Base-by-base conservation (phyloP, 2,329 filamentous ascomycete genomes). In the Metarhizium album region DNA sequence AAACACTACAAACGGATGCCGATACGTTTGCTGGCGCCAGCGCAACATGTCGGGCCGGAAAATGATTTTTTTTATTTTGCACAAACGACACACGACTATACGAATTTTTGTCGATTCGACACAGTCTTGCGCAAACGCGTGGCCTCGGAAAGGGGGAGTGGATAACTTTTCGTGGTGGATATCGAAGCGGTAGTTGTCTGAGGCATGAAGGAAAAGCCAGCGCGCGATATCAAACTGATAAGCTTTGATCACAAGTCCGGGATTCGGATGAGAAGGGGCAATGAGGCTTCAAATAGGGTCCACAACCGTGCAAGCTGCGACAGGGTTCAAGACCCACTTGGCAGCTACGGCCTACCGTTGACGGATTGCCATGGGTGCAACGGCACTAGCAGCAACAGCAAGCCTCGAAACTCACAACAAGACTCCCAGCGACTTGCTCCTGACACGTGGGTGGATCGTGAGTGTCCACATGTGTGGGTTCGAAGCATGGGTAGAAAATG, bases 371-470 rank as follows among this genome's bases (percentile, higher is more conserved):
- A 35, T 42, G 27, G 48, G 20, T 42, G 23, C 8, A 8, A 47
- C 33, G 24, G 24, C 20, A 16, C 35, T n/a, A 38, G 42, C 22
- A 18, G 18, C 11, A 40, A 16, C 7, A 8, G 8, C 40, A 43
- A 43, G 22, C 20, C 20, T 24, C 20, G 20, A 23, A 43, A 22
- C 37, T 43, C 22, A 40, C 42, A 29, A 45, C 48, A 46, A 23
- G 22, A 42, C 33, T 51, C 46, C 42, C 35, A 53, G 35, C 49
- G 49, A 55, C 49, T 45, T 46, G 48, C 52, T 50, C 50, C 50
- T 57, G 52, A 49, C 56, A 57, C 54, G 57, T 58, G 57, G 57
- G 57, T 57, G 56, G 57, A 54, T 49, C 54, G 48, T 40, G 24
- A 20, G 38, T 27, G 23, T 29, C 52, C 50, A 50, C 52, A 42